phyloP scores from a whole-genome alignment of 495 filamentous ascomycete species.

The Lepraria neglecta region DNA sequence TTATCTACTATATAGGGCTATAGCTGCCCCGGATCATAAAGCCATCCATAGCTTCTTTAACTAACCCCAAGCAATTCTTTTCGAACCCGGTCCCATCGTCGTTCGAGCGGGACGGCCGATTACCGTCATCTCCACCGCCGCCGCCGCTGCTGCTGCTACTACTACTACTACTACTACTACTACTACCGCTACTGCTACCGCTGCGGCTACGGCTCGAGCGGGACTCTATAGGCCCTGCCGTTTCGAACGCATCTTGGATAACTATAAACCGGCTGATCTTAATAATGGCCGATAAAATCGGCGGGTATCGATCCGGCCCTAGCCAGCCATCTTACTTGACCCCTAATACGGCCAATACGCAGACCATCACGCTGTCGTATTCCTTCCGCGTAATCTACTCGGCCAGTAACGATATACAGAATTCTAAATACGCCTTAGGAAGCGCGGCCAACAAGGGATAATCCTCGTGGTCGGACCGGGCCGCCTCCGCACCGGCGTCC shows the following conservation, averaged over 20 bases:
- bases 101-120: not conserved
- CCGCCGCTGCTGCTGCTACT: too few species aligned
- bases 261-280: not conserved
- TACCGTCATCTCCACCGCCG: too few species aligned
- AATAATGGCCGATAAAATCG: too few species aligned
- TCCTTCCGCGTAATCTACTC: not conserved
- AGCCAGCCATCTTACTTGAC: not conserved
- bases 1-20: slow-evolving; percentile 26
- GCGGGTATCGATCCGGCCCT: not conserved
- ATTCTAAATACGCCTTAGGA: not conserved
- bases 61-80: slow-evolving; percentile 4
- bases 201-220: not conserved
- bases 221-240: not conserved
- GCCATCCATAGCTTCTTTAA: not conserved
- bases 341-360: not conserved
- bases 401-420: not conserved
- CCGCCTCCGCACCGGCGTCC: not conserved
- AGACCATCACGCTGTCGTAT: not conserved
- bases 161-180: too few species aligned
- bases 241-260: not conserved
- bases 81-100: not conserved
- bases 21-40: slow-evolving; percentile 1
- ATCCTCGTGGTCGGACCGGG: not conserved
- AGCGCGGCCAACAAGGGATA: not conserved
- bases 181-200: not conserved